A percentile compares a stretch with the other conserved stretches of the same genome.
Conservation (phyloP, 306 rosid genomes). For the Malus sylvestris region DNA sequence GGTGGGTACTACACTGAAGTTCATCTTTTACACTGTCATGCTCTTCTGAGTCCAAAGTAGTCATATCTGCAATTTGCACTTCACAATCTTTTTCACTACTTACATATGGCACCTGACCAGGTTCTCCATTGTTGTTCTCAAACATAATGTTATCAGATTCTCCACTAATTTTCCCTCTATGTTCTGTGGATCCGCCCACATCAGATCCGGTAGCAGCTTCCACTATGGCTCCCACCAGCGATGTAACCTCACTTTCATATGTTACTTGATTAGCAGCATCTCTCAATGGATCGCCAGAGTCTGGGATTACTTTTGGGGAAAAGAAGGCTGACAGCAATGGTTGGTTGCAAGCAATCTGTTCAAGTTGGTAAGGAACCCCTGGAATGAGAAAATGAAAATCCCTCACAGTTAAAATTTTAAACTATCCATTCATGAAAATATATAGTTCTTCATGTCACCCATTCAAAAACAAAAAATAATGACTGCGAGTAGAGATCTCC, state of each 20-base stretch:
- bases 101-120: constrained; percentile 20
- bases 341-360: constrained; percentile 59
- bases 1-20: constrained; percentile 27
- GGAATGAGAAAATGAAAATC: constrained; percentile 8
- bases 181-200: constrained; percentile 26
- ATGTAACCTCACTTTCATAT: constrained; percentile 35
- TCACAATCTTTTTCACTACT: constrained; percentile 32
- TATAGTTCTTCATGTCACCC: neutral
- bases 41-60: constrained; percentile 26
- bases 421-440: neutral
- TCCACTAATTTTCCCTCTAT: constrained; percentile 13
- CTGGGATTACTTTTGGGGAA: constrained; percentile 36
- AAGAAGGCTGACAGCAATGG: constrained; percentile 70
- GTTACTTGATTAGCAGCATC: constrained; percentile 25
- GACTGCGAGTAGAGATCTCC: neutral
- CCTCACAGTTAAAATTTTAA: neutral
- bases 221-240: constrained; percentile 25
- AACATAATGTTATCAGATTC: constrained; percentile 28
- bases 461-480: neutral
- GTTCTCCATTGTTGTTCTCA: constrained; percentile 25
- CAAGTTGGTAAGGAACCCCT: constrained; percentile 89
- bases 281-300: constrained; percentile 23
- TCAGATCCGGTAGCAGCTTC: constrained; percentile 27
- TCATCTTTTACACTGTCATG: constrained; percentile 25
- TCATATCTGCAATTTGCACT: constrained; percentile 20